Evolutionary conservation across 495 filamentous ascomycete genomes (phyloP).

Genomic region (Hypoxylon perforatum): DNA sequence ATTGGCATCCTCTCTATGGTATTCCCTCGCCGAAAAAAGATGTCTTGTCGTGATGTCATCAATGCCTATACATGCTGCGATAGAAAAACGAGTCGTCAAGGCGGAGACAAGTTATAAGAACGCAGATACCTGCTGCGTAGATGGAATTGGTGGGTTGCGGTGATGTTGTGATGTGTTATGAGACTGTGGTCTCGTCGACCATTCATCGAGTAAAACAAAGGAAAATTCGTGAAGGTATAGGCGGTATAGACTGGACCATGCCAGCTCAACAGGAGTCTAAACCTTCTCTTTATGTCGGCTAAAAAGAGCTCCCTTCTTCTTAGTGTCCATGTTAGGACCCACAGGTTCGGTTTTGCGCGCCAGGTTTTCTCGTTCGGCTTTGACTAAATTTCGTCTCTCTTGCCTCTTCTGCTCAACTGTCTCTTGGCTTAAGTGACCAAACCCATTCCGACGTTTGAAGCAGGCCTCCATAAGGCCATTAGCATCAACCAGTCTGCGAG

Average conservation of each 20-base stretch:
- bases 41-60: constrained; percentile 34
- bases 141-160: constrained; percentile 6
- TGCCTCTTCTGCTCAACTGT: constrained; percentile 69
- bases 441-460: constrained; percentile 81
- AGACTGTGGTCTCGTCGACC: constrained; percentile 5
- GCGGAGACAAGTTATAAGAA: constrained; percentile 1
- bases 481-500: constrained; percentile 81
- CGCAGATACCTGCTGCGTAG: constrained; percentile 32
- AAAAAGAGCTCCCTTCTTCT: constrained; percentile 55
- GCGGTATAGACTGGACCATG: constrained; percentile 34
- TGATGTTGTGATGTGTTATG: background rate
- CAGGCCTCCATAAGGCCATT: constrained; percentile 83
- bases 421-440: constrained; percentile 80
- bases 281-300: constrained; percentile 46
- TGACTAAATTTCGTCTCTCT: constrained; percentile 63
- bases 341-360: constrained; percentile 32
- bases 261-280: constrained; percentile 47
- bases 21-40: constrained; percentile 33
- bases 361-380: constrained; percentile 53
- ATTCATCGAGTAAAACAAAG: constrained; percentile 9
- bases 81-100: constrained; percentile 9
- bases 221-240: constrained; percentile 23
- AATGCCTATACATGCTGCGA: constrained; percentile 36
- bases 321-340: constrained; percentile 36
- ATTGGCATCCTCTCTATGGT: constrained; percentile 23